These are phyloP conservation scores for Stemphylium vesicarium DNA, from an alignment of 2,329 filamentous ascomycete species.

Conservation along the genomic window DNA sequence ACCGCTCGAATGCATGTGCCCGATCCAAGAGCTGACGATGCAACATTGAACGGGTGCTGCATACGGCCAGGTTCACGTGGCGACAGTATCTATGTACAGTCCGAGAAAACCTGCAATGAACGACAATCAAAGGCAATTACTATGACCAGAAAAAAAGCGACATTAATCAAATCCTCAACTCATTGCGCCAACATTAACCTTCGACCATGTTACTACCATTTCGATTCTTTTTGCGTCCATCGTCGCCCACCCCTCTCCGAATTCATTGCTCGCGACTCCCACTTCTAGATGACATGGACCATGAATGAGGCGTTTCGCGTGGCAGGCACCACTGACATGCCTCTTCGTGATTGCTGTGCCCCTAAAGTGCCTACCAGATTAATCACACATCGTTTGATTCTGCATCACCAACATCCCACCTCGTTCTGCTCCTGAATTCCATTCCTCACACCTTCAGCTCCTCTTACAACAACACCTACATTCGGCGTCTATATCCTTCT, in stretches of 20 bases:
- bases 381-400: background rate
- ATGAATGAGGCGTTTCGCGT: background rate
- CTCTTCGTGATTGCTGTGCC: background rate
- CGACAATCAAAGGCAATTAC: too few relatives aligned
- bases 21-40: too few relatives aligned
- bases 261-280: background rate
- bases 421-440: background rate
- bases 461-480: background rate
- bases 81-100: too few relatives aligned
- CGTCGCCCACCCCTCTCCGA: background rate
- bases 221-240: background rate
- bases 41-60: too few relatives aligned
- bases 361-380: background rate
- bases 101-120: too few relatives aligned
- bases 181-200: too few relatives aligned
- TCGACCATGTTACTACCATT: too few relatives aligned
- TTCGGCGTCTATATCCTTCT: conserved; percentile 1
- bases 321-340: background rate
- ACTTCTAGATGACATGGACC: background rate
- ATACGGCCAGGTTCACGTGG: too few relatives aligned
- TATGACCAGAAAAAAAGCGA: too few relatives aligned
- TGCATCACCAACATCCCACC: background rate
- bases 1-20: too few relatives aligned
- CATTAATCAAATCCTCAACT: too few relatives aligned
- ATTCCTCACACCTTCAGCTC: background rate